Base-by-base conservation (phyloP, 352 stramenopile genomes). In the Phytophthora multivora region DNA sequence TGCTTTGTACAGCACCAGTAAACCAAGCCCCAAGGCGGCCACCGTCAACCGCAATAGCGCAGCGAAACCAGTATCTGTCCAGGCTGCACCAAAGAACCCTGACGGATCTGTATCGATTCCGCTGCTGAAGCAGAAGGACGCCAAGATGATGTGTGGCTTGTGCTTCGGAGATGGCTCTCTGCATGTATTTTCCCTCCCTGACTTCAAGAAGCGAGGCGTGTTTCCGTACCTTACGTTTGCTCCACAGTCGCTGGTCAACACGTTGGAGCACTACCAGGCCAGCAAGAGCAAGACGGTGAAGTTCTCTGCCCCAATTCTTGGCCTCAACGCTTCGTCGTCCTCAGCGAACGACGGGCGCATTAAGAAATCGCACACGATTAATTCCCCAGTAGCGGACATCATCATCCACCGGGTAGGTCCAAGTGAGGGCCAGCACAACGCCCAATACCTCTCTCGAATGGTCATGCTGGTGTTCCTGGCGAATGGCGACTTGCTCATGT, bases 141-240 rank as follows among this genome's bases (percentile, higher is more conserved):
- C 85, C 3, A 60, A 69, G 4, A 88, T 90, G 79, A 91, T 94
- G 79, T 96, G 87, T 56, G 87, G 81, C 3, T 60, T 96, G 38
- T 93, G 83, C 48, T 93, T 90, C 33, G 87, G 88, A 41, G 82
- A 90, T 55, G 87, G 87, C 4, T 93, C 85, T 36, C 71, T 96
- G 9, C 80, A 93, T 54, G 73, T 96, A 9, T 96, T 87, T 48
- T 92, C 83, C 9, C 75, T 96, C 0, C 87, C 87, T 0, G 85
- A 94, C 41, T 94, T 96, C 47, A 83, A 81, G 48, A 89, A 90
- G 66, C 80, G 86, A 48, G 86, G 82, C 1, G 74, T 91, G 23
- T 91, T 93, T 46, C 87, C 87, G 16, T 93, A 93, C 36, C 61
- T 96, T 8, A 93, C 86, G 4, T 92, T 96, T 52, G 87, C 84